A percentile compares a stretch with the other conserved stretches of the same genome.
These are phyloP conservation scores for Debaryomyces fabryi DNA, from an alignment of 1,139 yeast species.

Conservation along the genomic window DNA sequence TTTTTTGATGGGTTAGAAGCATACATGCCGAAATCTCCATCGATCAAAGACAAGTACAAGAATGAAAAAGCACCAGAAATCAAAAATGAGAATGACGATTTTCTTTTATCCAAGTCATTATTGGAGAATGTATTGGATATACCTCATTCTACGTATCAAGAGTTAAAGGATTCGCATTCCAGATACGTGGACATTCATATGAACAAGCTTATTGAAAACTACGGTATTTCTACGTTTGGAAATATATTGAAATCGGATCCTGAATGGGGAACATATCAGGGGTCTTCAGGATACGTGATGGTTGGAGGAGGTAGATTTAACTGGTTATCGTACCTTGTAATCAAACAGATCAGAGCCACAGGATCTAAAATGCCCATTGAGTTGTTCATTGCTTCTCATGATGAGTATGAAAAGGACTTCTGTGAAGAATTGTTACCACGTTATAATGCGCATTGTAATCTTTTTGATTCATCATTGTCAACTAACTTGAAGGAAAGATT, in stretches of 20 bases:
- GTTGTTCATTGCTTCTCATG: conserved; percentile 53
- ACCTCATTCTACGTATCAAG: conserved; percentile 31
- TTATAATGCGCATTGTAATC: conserved; percentile 58
- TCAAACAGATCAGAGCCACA: conserved; percentile 41
- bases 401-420: conserved; percentile 53
- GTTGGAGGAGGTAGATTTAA: conserved; percentile 50
- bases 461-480: conserved; percentile 39
- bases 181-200: conserved; percentile 35
- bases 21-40: conserved; percentile 30
- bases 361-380: conserved; percentile 48
- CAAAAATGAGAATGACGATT: conserved; percentile 26
- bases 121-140: conserved; percentile 44
- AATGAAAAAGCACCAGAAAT: conserved; percentile 35
- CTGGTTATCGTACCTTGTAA: conserved; percentile 49
- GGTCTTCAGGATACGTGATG: conserved; percentile 42
- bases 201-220: conserved; percentile 30
- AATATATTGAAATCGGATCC: conserved; percentile 34
- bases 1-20: conserved; percentile 37
- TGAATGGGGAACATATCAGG: conserved; percentile 41
- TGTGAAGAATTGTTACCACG: conserved; percentile 54
- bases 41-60: conserved; percentile 40
- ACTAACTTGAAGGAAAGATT: conserved; percentile 28
- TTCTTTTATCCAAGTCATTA: conserved; percentile 40
- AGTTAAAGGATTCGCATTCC: conserved; percentile 36
- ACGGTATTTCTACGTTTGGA: conserved; percentile 42